Evolutionary conservation across 805 yeast genomes (phyloP), one percentile per base, ranked within the genome.

Genomic region (Vanderwaltozyma verrucispora): DNA sequence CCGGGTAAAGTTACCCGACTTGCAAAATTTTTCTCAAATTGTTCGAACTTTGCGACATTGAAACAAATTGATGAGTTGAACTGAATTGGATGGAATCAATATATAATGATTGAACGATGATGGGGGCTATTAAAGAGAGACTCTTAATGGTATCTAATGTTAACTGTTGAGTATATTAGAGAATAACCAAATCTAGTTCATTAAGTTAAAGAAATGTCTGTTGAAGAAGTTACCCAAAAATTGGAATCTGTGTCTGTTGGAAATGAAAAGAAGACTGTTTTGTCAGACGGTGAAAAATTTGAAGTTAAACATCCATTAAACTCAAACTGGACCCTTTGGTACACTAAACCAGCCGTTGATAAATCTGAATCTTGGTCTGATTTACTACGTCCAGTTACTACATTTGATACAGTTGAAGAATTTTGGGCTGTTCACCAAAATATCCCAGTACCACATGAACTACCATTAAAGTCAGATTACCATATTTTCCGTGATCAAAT

Each of bases 341-440:
- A 86, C 72, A 84, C 95, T 43, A 87, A 87, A 68, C 97, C 98
- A 43, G 79, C 85, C 42, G 75, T 77, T 42, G 82, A 78, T 55
- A 71, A 69, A 47, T 67, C 68, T 47, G 95, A 86, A 65, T 76
- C 84, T 53, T 89, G 97, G 97, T 74, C 84, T 38, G 95, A 88
- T 55, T 72, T 87, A 48, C 72, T 89, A 57, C 87, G 87, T 68
- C 94, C 95, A 41, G 92, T 89, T 35, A 89, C 87, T 49, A 76
- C 92, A 18, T 86, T 89, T 53, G 74, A 78, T 37, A 78, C 95
- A 12, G 97, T 89, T 36, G 98, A 89, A 69, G 96, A 88, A 63
- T 89, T 92, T 69, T 89, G 98, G 98, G 98, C 97, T 20, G 82
- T 89, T 48, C 84, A 76, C 70, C 88, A 89, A 64, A 81, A 94